Evolutionary conservation across 1,139 yeast genomes (phyloP).

Genomic region (Lizanozyma gosingica): DNA sequence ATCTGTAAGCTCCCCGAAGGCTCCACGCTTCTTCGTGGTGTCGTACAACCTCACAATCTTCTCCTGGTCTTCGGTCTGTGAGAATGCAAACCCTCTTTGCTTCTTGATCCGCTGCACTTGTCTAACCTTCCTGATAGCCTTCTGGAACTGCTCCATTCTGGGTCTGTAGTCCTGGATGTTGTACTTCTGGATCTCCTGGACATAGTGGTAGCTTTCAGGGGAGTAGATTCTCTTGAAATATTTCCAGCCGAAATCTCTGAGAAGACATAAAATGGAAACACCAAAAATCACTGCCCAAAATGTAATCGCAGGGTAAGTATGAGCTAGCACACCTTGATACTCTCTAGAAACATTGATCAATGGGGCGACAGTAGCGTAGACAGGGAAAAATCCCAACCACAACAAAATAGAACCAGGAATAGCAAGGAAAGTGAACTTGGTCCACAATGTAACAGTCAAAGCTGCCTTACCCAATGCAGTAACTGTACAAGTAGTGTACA

Average conservation of each 20-base stretch:
- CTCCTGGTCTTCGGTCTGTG: conserved; percentile 93
- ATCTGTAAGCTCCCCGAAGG: conserved; percentile 38
- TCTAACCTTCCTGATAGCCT: conserved; percentile 92
- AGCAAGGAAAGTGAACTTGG: conserved; percentile 82
- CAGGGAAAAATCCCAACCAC: conserved; percentile 84
- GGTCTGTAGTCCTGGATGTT: conserved; percentile 93
- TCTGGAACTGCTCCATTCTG: conserved; percentile 92
- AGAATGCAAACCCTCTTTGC: conserved; percentile 97
- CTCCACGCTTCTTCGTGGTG: conserved; percentile 64
- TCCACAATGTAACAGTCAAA: conserved; percentile 86
- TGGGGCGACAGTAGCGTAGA: conserved; percentile 83
- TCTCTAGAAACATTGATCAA: conserved; percentile 73
- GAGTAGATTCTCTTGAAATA: conserved; percentile 84
- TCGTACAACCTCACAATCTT: conserved; percentile 89
- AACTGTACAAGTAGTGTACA: conserved; percentile 78
- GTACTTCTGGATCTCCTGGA: conserved; percentile 93
- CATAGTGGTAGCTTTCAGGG: conserved; percentile 90
- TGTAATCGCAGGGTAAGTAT: conserved; percentile 65
- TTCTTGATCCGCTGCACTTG: conserved; percentile 97
- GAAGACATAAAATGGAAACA: conserved; percentile 65
- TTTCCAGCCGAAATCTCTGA: conserved; percentile 91
- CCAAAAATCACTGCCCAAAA: conserved; percentile 84
- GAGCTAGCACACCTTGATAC: conserved; percentile 69
- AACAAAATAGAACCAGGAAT: conserved; percentile 87
- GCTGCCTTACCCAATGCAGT: conserved; percentile 96